phyloP scores from a whole-genome alignment of 805 yeast species.

The Ogataea glucozyma region DNA sequence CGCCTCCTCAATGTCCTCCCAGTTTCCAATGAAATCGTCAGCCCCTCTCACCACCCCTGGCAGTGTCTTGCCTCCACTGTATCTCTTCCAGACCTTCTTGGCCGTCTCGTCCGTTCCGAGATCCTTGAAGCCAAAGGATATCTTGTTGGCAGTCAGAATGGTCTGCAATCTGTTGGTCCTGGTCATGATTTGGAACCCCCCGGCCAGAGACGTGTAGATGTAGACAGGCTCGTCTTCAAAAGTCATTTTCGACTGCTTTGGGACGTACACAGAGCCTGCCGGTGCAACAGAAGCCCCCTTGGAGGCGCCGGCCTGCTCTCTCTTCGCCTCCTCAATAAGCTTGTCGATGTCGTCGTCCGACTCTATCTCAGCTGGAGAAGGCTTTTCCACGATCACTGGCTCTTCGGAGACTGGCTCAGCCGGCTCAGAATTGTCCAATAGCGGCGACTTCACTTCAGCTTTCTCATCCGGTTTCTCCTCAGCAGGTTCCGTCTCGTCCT shows the following conservation, averaged over 20 bases:
- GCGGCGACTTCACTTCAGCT: background rate
- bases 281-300: slow-evolving; percentile 4
- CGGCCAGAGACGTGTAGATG: slow-evolving; percentile 82
- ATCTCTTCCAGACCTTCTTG: slow-evolving; percentile 78
- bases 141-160: slow-evolving; percentile 71
- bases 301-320: slow-evolving; percentile 25
- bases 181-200: slow-evolving; percentile 77
- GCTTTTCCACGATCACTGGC: background rate
- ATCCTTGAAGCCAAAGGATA: slow-evolving; percentile 70
- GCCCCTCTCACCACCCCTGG: slow-evolving; percentile 87
- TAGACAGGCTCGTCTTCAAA: slow-evolving; percentile 63
- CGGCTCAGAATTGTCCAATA: background rate
- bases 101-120: slow-evolving; percentile 88
- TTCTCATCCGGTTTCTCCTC: slow-evolving; percentile 1
- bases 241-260: slow-evolving; percentile 35
- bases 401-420: background rate
- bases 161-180: slow-evolving; percentile 76
- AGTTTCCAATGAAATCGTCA: slow-evolving; percentile 81
- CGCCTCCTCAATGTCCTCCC: slow-evolving; percentile 82
- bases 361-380: slow-evolving; percentile 7
- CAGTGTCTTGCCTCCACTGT: slow-evolving; percentile 66
- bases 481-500: slow-evolving; percentile 1
- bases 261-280: slow-evolving; percentile 34
- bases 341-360: slow-evolving; percentile 26
- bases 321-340: slow-evolving; percentile 31